Conservation (phyloP, 1,284 basidiomycete genomes). For the Neolentinus lepideus region DNA sequence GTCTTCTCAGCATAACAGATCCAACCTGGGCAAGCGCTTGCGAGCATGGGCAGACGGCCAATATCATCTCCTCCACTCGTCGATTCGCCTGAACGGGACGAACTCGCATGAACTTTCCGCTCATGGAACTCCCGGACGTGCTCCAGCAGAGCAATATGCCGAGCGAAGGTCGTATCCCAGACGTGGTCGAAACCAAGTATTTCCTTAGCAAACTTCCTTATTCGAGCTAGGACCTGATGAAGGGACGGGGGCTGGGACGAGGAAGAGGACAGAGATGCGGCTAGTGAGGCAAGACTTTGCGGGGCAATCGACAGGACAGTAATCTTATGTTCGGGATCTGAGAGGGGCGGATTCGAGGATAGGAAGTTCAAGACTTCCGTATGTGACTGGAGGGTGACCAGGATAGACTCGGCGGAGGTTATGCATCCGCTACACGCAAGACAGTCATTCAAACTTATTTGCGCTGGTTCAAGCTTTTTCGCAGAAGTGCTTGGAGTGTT, state of each 20-base stretch:
- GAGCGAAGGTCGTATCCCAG: conserved; percentile 92
- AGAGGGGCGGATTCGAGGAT: conserved; percentile 39
- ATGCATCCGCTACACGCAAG: conserved; percentile 95
- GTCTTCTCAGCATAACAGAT: conserved; percentile 99
- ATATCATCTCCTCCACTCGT: conserved; percentile 12
- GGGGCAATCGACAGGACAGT: conserved; percentile 88
- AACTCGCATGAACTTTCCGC: conserved; percentile 36
- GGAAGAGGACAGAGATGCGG: conserved; percentile 54
- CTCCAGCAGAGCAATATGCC: conserved; percentile 82
- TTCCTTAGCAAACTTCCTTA: conserved; percentile 55
- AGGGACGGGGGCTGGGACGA: conserved; percentile 43
- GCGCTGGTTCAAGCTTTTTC: conserved; percentile 81
- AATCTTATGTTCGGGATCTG: conserved; percentile 37
- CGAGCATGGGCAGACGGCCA: conserved; percentile 76
- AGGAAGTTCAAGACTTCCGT: conserved; percentile 83
- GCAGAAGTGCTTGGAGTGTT: conserved; percentile 19
- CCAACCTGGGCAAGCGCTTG: conserved; percentile 98
- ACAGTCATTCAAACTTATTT: conserved; percentile 96
- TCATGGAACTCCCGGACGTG: conserved; percentile 81
- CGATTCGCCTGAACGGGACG: background rate
- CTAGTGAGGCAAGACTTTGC: conserved; percentile 87
- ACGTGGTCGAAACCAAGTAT: conserved; percentile 69
- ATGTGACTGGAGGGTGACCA: conserved; percentile 97
- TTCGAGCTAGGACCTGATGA: conserved; percentile 58
- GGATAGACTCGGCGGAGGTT: conserved; percentile 94